Percentiles rank a stretch among this genome's conserved stretches.
phyloP scores from a whole-genome alignment of 1,139 yeast genomes.

The Sugiyamaella grinbergsii region DNA sequence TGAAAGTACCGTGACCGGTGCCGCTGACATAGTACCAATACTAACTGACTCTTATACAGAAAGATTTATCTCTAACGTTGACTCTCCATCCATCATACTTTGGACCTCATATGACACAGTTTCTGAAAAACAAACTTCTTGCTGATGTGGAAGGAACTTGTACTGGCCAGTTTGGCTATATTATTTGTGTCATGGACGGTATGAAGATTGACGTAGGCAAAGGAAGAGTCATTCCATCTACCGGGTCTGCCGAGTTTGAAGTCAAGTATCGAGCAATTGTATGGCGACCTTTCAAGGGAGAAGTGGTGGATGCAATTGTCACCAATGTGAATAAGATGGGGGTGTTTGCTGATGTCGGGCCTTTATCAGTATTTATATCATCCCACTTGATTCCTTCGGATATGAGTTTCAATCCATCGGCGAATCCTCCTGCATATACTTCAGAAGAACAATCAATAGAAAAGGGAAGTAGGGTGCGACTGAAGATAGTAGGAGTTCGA shows the following conservation, averaged over 20 bases:
- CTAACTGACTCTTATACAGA: slow-evolving; percentile 36
- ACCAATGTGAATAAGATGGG: slow-evolving; percentile 96
- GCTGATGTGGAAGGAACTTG: slow-evolving; percentile 99
- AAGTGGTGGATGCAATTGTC: slow-evolving; percentile 95
- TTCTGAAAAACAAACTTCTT: slow-evolving; percentile 80
- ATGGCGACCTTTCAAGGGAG: slow-evolving; percentile 96
- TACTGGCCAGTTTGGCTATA: slow-evolving; percentile 98
- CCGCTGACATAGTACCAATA: background rate
- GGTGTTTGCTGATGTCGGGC: slow-evolving; percentile 97
- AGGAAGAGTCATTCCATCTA: slow-evolving; percentile 86
- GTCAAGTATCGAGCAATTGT: slow-evolving; percentile 96
- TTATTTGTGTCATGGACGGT: slow-evolving; percentile 92
- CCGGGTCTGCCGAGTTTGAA: slow-evolving; percentile 94
- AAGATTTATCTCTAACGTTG: slow-evolving; percentile 86
- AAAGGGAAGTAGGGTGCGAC: slow-evolving; percentile 89
- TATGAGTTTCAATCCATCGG: slow-evolving; percentile 90
- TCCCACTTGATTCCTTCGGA: slow-evolving; percentile 94
- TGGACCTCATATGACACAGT: slow-evolving; percentile 97
- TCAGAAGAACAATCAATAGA: slow-evolving; percentile 94
- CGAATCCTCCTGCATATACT: slow-evolving; percentile 98
- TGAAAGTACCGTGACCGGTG: no score
- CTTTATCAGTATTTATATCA: slow-evolving; percentile 90
- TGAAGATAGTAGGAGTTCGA: slow-evolving; percentile 95
- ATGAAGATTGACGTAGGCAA: slow-evolving; percentile 94
- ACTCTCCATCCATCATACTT: slow-evolving; percentile 96